Conservation (phyloP, 768 basidiomycete species). For the Termitomyces eurrhizus region DNA sequence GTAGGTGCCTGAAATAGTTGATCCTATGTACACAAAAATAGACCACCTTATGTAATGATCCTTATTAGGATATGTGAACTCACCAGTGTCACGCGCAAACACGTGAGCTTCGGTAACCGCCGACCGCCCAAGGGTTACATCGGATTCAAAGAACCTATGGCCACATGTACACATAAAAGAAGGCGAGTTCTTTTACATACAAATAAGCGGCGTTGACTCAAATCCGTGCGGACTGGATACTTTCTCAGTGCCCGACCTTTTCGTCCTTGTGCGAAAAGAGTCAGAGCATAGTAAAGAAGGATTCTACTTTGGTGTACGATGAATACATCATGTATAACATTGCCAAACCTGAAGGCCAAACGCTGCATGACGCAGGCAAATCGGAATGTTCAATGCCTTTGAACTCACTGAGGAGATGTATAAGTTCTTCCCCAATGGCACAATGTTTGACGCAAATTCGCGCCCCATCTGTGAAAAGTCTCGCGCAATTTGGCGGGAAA, state of each 20-base stretch:
- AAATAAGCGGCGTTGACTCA: background rate
- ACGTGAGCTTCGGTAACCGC: no score
- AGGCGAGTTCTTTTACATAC: conserved; percentile 1
- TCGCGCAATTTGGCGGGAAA: conserved; percentile 48
- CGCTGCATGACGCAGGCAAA: conserved; percentile 30
- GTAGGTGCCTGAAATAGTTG: no score
- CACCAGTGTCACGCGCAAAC: no score
- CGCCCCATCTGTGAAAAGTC: conserved; percentile 40
- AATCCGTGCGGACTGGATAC: background rate
- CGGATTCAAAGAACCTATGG: conserved; percentile 48
- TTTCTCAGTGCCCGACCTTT: conserved; percentile 39
- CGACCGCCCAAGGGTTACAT: conserved; percentile 31
- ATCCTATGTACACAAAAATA: no score
- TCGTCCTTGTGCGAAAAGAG: conserved; percentile 27
- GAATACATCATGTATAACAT: conserved; percentile 38
- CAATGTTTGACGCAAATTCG: conserved; percentile 37
- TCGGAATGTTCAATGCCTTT: conserved; percentile 36
- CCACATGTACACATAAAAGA: conserved; percentile 39
- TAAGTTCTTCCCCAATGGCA: conserved; percentile 34
- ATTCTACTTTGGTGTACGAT: conserved; percentile 47
- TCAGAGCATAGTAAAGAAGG: conserved; percentile 40
- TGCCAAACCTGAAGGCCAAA: conserved; percentile 31
- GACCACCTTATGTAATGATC: no score
- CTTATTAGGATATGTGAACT: no score
- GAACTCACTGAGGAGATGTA: conserved; percentile 36